Evolutionary conservation across 805 yeast genomes (phyloP), one percentile per base, ranked within the genome.

Genomic region (Torulaspora microellipsoides): DNA sequence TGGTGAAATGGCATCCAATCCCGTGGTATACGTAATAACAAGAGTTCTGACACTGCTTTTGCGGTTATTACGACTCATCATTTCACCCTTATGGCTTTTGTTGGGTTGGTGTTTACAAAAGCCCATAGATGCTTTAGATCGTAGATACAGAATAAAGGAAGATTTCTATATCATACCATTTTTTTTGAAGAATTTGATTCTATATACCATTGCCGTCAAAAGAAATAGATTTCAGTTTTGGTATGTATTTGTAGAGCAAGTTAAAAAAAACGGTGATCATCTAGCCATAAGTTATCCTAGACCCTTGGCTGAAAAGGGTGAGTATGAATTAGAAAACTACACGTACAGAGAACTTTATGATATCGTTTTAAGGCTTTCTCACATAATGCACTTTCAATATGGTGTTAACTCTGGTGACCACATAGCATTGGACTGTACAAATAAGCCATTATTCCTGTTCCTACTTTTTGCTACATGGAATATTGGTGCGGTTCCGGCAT

Each of bases 381-480:
- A 77, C 52, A 75, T 86, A 35, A 69, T 91, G 52, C 75, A 69
- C 36, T 63, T 74, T 48, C 79, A 82, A 45, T 81, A 80, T 55
- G 83, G 83, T 2, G 77, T 90, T 30, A 67, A 78, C 14, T 66
- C 78, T 11, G 81, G 81, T 33, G 86, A 86, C 51, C 74, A 80
- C 8, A 78, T 91, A 36, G 95, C 85, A 0, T 56, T 91, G 34
- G 83, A 82, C 56, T 83, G 79, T 58, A 83, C 85, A 57, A 90
- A 90, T 65, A 87, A 84, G 59, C 95, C 96, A 2, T 68, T 88
- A 49, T 86, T 85, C 55, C 65, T 90, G 12, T 73, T 89, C 42
- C 60, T 85, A 32, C 86, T 96, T 95, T 72, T 85, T 42, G 85
- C 96, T 0, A 66, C 85, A 37, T 90, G 96, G 96, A 85, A 87